Evolutionary conservation across 495 filamentous ascomycete genomes (phyloP).

Genomic region (Parmelia sp.): DNA sequence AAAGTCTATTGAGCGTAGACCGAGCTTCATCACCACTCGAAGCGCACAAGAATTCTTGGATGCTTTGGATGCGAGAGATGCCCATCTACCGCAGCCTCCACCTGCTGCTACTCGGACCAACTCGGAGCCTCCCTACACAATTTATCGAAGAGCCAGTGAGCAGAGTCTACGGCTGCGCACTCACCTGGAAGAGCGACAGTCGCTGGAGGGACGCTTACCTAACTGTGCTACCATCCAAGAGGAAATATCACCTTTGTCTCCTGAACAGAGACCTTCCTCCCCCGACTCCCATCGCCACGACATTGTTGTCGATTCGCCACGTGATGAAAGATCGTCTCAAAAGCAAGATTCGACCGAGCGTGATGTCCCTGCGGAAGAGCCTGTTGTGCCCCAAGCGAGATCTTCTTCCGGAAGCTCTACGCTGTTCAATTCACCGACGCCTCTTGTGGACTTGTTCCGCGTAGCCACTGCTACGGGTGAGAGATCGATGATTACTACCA

Average conservation of each 20-base stretch:
- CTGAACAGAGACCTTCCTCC: conserved; percentile 1
- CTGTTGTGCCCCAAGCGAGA: conserved; percentile 1
- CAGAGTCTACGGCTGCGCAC: conserved; percentile 26
- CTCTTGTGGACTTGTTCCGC: conserved; percentile 6
- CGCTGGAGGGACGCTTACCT: conserved; percentile 22
- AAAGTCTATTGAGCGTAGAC: conserved; percentile 15
- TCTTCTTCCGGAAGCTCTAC: conserved; percentile 23
- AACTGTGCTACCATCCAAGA: conserved; percentile 22
- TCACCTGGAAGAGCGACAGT: conserved; percentile 26
- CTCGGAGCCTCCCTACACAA: conserved; percentile 20
- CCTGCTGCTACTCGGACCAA: conserved; percentile 7
- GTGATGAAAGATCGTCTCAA: neutral
- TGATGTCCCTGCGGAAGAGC: neutral
- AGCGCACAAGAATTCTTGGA: conserved; percentile 28
- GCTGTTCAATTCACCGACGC: conserved; percentile 17
- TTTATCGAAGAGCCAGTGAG: conserved; percentile 27
- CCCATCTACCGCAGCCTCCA: conserved; percentile 14
- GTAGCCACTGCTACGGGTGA: neutral
- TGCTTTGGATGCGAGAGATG: conserved; percentile 19
- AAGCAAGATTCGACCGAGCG: neutral
- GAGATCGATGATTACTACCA: neutral
- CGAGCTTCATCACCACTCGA: conserved; percentile 15
- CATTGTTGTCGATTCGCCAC: no score
- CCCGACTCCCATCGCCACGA: conserved; percentile 16
- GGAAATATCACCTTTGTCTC: conserved; percentile 21